phyloP scores from a whole-genome alignment of 139 green algal genomes.

The Chlamydomonas applanata region DNA sequence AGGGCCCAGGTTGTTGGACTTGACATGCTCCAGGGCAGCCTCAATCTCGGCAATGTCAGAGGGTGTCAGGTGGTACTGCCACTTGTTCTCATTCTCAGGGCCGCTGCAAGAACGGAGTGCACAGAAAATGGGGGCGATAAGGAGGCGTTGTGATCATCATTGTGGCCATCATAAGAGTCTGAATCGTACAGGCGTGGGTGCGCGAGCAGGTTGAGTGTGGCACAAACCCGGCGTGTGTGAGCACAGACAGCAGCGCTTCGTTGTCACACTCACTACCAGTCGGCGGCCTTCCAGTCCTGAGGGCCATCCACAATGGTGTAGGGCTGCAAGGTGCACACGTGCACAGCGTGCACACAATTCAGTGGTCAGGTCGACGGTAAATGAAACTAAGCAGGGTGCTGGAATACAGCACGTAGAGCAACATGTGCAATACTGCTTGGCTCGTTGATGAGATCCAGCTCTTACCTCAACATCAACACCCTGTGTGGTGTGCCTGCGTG shows the following conservation, averaged over 20 bases:
- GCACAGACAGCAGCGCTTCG: too few species aligned
- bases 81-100: conserved; percentile 13
- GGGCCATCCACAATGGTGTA: conserved; percentile 37
- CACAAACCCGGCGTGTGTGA: not conserved
- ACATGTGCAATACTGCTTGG: too few species aligned
- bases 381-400: too few species aligned
- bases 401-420: too few species aligned
- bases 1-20: not conserved
- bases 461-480: conserved; percentile 6
- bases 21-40: not conserved
- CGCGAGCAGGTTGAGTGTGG: too few species aligned
- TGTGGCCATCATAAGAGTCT: too few species aligned
- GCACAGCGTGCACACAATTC: too few species aligned
- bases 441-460: too few species aligned
- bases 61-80: conserved; percentile 12
- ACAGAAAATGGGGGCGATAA: not conserved
- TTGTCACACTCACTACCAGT: conserved; percentile 8
- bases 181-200: too few species aligned
- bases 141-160: too few species aligned
- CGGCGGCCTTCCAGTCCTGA: conserved; percentile 22
- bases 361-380: too few species aligned
- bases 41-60: conserved; percentile 14
- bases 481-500: conserved; percentile 15
- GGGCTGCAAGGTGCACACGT: conserved; percentile 15
- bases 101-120: not conserved